These are phyloP conservation scores for Aspergillus spinulosporus DNA, from an alignment of 2,329 filamentous ascomycete genomes.

Conservation along the genomic window DNA sequence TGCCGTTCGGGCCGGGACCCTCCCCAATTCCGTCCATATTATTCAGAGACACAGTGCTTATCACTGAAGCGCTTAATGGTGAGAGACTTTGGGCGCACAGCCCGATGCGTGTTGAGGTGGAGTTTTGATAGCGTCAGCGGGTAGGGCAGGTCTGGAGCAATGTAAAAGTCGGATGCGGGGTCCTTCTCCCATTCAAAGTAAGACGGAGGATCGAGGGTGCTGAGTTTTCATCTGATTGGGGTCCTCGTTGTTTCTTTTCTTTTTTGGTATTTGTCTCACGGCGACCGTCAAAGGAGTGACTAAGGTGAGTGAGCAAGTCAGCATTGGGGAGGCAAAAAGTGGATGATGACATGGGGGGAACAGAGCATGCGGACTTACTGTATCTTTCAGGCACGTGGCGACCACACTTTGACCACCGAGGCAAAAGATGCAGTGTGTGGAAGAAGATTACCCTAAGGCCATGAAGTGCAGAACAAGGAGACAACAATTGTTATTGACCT, in stretches of 20 bases:
- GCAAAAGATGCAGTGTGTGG: not conserved
- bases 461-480: constrained; percentile 1
- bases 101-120: constrained; percentile 19
- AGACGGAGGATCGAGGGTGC: constrained; percentile 15
- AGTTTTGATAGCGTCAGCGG: constrained; percentile 21
- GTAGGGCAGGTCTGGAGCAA: constrained; percentile 16
- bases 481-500: not conserved
- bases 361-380: constrained; percentile 12
- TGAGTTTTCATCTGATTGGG: constrained; percentile 8
- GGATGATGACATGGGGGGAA: constrained; percentile 20
- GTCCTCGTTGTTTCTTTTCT: constrained; percentile 1
- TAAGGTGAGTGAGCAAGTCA: constrained; percentile 19
- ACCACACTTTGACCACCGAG: not conserved
- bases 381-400: constrained; percentile 9
- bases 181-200: constrained; percentile 16
- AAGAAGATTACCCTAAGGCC: not conserved
- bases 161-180: constrained; percentile 23
- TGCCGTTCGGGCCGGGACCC: constrained; percentile 36
- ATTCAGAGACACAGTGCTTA: constrained; percentile 1
- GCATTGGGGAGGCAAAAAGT: constrained; percentile 17
- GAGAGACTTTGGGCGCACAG: not conserved
- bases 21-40: constrained; percentile 41
- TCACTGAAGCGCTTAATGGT: not conserved
- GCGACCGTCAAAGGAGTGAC: constrained; percentile 19
- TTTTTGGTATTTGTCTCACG: constrained; percentile 3